Percentiles rank a stretch among this genome's conserved stretches.
These are phyloP conservation scores for Nemania bipapillata DNA, from an alignment of 2,329 filamentous ascomycete genomes.

Conservation along the genomic window DNA sequence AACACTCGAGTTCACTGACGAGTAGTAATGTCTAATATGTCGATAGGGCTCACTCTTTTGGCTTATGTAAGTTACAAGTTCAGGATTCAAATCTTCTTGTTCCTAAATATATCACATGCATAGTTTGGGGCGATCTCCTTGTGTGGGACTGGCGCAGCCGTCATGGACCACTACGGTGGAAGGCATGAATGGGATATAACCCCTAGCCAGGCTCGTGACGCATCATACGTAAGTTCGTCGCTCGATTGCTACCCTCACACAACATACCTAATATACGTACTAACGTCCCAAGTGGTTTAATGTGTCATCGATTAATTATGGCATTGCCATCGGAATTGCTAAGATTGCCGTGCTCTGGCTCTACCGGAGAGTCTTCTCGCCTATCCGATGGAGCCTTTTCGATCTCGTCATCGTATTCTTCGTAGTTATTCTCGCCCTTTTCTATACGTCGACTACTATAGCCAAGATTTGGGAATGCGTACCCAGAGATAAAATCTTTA, in stretches of 20 bases:
- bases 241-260: too few species aligned
- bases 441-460: slow-evolving; percentile 35
- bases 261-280: too few species aligned
- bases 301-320: slow-evolving; percentile 37
- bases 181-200: slow-evolving; percentile 40
- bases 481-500: slow-evolving; percentile 37
- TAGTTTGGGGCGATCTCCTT: slow-evolving; percentile 34
- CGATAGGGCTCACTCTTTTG: too few species aligned
- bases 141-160: slow-evolving; percentile 12
- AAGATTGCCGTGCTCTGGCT: slow-evolving; percentile 41
- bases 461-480: slow-evolving; percentile 41
- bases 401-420: slow-evolving; percentile 39
- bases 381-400: slow-evolving; percentile 34
- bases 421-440: slow-evolving; percentile 28
- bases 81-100: too few species aligned
- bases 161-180: slow-evolving; percentile 39
- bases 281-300: slow-evolving; percentile 39
- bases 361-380: slow-evolving; percentile 43
- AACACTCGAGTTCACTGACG: too few species aligned
- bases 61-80: too few species aligned
- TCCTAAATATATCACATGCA: background rate
- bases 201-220: slow-evolving; percentile 18
- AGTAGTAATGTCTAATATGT: too few species aligned
- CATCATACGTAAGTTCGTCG: slow-evolving; percentile 26
- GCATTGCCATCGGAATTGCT: slow-evolving; percentile 37